Percentiles rank a stretch among this genome's conserved stretches.
Evolutionary conservation across 768 basidiomycete genomes (phyloP).

Genomic region (Rhodotorula paludigena): DNA sequence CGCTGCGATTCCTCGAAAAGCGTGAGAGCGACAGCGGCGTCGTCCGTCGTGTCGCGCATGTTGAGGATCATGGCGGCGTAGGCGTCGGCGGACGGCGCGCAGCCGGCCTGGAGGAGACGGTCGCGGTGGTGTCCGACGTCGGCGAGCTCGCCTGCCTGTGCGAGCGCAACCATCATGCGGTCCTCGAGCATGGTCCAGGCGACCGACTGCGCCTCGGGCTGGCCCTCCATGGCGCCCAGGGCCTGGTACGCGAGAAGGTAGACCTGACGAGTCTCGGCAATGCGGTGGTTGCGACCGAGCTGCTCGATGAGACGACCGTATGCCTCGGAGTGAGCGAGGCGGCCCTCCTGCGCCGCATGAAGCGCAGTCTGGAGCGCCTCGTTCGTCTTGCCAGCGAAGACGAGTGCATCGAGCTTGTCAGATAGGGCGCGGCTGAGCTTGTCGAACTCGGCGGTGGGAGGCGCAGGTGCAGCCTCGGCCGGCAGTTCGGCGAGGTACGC

Average conservation of each 20-base stretch:
- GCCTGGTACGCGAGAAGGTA: slow-evolving; percentile 67
- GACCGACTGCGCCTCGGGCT: slow-evolving; percentile 52
- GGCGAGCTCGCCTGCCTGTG: slow-evolving; percentile 72
- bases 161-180: slow-evolving; percentile 78
- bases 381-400: not conserved
- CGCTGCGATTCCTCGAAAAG: slow-evolving; percentile 73
- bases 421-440: not conserved
- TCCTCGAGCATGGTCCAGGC: slow-evolving; percentile 79
- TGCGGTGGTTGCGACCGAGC: slow-evolving; percentile 61
- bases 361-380: slow-evolving; percentile 13
- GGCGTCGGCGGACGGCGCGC: slow-evolving; percentile 76
- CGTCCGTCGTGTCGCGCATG: slow-evolving; percentile 92
- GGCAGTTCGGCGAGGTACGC: slow-evolving; percentile 31
- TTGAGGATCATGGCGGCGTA: slow-evolving; percentile 72
- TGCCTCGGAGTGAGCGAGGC: slow-evolving; percentile 55
- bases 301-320: slow-evolving; percentile 63
- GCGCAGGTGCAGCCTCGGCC: slow-evolving; percentile 10
- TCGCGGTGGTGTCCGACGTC: slow-evolving; percentile 73
- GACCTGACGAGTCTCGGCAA: slow-evolving; percentile 58
- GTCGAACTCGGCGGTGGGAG: slow-evolving; percentile 20
- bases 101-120: slow-evolving; percentile 70
- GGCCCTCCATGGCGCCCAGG: slow-evolving; percentile 53
- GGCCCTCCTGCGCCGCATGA: slow-evolving; percentile 41
- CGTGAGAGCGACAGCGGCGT: slow-evolving; percentile 76
- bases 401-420: not conserved